Percentiles rank a stretch among this genome's conserved stretches.
Conservation (phyloP, 2,329 filamentous ascomycete genomes). For the Ilyonectria sp. region DNA sequence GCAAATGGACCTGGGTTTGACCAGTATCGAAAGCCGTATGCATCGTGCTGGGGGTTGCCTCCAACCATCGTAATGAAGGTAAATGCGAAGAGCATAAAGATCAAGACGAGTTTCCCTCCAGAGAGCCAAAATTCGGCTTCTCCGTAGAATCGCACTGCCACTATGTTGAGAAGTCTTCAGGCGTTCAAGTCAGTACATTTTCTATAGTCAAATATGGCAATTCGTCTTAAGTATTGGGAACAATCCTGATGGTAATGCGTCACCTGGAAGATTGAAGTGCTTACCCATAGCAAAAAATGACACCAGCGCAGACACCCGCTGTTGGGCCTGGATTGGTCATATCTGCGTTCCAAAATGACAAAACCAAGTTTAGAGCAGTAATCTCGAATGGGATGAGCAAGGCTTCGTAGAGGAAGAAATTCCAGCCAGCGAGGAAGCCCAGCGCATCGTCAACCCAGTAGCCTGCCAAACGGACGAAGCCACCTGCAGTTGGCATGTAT, state of each 20-base stretch:
- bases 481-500: constrained; percentile 74
- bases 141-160: constrained; percentile 77
- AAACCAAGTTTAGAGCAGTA: constrained; percentile 59
- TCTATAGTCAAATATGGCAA: too few species aligned
- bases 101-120: constrained; percentile 75
- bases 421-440: constrained; percentile 68
- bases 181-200: background rate
- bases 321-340: constrained; percentile 76
- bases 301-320: constrained; percentile 71
- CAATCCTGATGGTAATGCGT: background rate
- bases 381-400: constrained; percentile 62
- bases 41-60: constrained; percentile 78
- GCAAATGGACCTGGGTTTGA: constrained; percentile 59
- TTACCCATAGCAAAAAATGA: constrained; percentile 71
- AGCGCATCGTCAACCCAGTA: constrained; percentile 76
- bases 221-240: background rate
- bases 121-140: constrained; percentile 81
- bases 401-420: constrained; percentile 62
- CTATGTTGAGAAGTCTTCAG: constrained; percentile 70
- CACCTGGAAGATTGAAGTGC: constrained; percentile 41
- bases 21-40: constrained; percentile 82
- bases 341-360: constrained; percentile 58
- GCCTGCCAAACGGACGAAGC: constrained; percentile 75
- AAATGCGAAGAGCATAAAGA: constrained; percentile 77
- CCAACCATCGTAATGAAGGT: constrained; percentile 86